Evolutionary conservation across 306 rosid genomes (phyloP), one percentile per base, ranked within the genome.

Genomic region (Prunus mira): DNA sequence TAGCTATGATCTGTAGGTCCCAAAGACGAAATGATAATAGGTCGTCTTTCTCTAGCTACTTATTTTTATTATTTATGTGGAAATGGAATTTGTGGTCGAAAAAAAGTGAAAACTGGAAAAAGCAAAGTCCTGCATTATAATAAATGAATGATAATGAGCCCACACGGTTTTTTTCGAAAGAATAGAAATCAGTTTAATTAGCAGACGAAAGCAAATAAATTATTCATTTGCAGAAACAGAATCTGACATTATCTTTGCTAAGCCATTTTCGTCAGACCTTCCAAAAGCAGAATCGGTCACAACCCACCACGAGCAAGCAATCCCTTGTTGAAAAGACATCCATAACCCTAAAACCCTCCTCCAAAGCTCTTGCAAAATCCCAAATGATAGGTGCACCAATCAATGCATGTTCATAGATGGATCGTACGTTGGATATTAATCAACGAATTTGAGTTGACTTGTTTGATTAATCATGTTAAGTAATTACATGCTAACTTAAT

Each of bases 181-280:
- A 46, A 12, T 0, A 22, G 1, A 58, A 60, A 60, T 22, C 1
- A 60, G 25, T 60, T 25, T 22, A 5, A 22, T 60, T 60, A 25
- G 27, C 52, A 49, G 5, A 34, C 9, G 25, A 56, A n/a, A n/a
- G 17, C 34, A 19, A 72, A 34, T 15, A 41, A 58, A 3, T 27
- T 27, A 20, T 9, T 8, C 11, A 76, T 66, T 62, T 58, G 41
- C 51, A 19, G 34, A 12, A 69, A 52, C 80, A 69, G 50, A 69
- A 80, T 80, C 80, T 43, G 73, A 75, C 84, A 69, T 54, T 54
- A 60, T 71, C 71, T 69, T 69, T 22, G 38, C 52, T 49, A 11
- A 19, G 22, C 22, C 73, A 67, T 14, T 64, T 61, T 12, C 52
- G 30, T 72, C 73, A 64, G 65, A 38, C 41, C 58, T n/a, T 51